These are phyloP conservation scores for Thraustochytrium sp. DNA, from an alignment of 352 stramenopile genomes.

Conservation along the genomic window DNA sequence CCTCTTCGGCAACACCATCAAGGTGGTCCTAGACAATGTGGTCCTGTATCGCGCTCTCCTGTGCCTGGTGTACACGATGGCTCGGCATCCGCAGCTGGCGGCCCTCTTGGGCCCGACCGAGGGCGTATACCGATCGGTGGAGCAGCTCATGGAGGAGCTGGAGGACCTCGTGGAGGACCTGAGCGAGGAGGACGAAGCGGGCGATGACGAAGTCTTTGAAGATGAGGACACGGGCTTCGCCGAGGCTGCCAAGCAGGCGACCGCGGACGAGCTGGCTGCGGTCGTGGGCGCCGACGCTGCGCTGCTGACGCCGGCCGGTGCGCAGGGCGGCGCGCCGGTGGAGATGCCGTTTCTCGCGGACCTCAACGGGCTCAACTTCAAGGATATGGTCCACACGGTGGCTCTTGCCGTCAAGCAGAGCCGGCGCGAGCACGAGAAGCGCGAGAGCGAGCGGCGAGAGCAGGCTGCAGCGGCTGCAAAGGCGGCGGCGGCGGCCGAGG, in stretches of 20 bases:
- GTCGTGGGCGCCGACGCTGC: not conserved
- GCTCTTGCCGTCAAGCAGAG: not conserved
- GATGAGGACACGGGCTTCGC: not conserved
- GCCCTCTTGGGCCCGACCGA: not conserved
- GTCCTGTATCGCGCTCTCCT: constrained; percentile 28
- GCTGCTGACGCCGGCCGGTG: not conserved
- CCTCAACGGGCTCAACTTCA: not conserved
- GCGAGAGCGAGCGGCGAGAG: not conserved
- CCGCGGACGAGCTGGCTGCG: not conserved
- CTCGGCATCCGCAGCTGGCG: not conserved
- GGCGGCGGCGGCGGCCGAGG: not conserved
- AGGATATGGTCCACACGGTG: not conserved
- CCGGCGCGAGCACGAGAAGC: not conserved
- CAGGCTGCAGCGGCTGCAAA: not conserved
- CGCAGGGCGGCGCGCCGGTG: not conserved
- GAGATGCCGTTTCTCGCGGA: not conserved
- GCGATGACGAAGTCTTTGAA: not conserved
- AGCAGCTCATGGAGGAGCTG: constrained; percentile 39
- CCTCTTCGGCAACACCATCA: constrained; percentile 42
- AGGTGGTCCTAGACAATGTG: constrained; percentile 33
- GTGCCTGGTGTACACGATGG: constrained; percentile 20
- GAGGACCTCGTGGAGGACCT: constrained; percentile 41
- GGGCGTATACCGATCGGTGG: constrained; percentile 25
- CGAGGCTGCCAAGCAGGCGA: not conserved
- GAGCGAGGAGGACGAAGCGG: constrained; percentile 21